Conservation (phyloP, 2,329 filamentous ascomycete species). For the Metarhizium album region DNA sequence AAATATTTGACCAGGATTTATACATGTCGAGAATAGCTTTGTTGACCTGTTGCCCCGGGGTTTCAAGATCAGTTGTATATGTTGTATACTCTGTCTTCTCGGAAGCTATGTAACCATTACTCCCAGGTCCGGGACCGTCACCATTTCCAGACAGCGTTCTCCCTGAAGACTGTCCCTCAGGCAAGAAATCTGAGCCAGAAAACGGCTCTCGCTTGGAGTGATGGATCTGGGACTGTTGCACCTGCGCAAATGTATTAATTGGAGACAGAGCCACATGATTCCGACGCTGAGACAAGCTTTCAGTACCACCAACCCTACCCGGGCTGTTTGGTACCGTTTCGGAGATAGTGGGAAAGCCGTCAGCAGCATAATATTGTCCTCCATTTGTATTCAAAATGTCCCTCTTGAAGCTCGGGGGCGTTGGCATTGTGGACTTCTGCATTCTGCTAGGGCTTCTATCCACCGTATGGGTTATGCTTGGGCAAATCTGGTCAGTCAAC, state of each 20-base stretch:
- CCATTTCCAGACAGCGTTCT: not conserved
- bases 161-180: not conserved
- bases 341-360: not conserved
- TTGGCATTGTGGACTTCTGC: slow-evolving; percentile 5
- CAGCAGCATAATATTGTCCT: not conserved
- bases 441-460: slow-evolving; percentile 16
- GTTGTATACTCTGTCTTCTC: not conserved
- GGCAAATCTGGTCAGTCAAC: slow-evolving; percentile 7
- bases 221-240: slow-evolving; percentile 8
- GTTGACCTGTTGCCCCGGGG: slow-evolving; percentile 4
- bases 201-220: not conserved
- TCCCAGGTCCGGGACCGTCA: not conserved
- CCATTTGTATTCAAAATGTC: not conserved
- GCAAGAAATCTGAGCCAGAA: not conserved
- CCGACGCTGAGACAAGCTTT: slow-evolving; percentile 3
- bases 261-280: slow-evolving; percentile 1
- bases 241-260: not conserved
- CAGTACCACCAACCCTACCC: not conserved
- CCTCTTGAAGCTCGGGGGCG: not conserved
- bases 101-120: not conserved
- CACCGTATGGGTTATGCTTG: slow-evolving; percentile 24
- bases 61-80: not conserved
- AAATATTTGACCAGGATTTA: slow-evolving; percentile 10
- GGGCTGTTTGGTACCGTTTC: not conserved
- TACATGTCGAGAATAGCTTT: slow-evolving; percentile 14